These are phyloP conservation scores for Vaccinium darrowii DNA, from an alignment of 148 eudicot species.

Conservation along the genomic window DNA sequence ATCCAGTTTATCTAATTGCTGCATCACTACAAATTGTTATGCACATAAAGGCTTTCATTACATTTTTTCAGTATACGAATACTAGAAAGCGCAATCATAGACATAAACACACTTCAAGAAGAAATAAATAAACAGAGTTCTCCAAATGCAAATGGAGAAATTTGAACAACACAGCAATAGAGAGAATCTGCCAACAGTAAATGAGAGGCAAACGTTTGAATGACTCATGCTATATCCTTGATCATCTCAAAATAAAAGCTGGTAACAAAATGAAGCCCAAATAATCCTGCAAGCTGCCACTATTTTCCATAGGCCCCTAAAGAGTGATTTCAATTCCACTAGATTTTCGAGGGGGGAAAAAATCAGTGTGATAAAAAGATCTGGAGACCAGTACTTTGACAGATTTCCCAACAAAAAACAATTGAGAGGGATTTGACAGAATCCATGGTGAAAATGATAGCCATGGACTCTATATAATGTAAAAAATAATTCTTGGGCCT, in stretches of 20 bases:
- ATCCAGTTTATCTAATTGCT: conserved; percentile 8
- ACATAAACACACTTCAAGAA: background rate
- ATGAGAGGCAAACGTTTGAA: background rate
- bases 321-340: background rate
- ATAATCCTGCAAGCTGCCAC: background rate
- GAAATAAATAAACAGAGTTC: background rate
- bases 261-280: background rate
- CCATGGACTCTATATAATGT: background rate
- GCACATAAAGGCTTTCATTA: background rate
- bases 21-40: background rate
- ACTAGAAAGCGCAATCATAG: background rate
- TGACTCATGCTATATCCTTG: background rate
- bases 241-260: background rate
- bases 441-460: background rate
- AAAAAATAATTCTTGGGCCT: background rate
- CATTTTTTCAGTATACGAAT: background rate
- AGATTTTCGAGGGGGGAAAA: background rate
- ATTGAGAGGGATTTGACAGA: background rate
- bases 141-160: background rate
- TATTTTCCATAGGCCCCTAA: conserved; percentile 4
- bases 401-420: background rate
- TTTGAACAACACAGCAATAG: background rate
- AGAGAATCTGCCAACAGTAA: background rate
- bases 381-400: background rate
- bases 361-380: background rate